Evolutionary conservation across 2,329 filamentous ascomycete species (phyloP).

Genomic region (Verticillium nubilum): DNA sequence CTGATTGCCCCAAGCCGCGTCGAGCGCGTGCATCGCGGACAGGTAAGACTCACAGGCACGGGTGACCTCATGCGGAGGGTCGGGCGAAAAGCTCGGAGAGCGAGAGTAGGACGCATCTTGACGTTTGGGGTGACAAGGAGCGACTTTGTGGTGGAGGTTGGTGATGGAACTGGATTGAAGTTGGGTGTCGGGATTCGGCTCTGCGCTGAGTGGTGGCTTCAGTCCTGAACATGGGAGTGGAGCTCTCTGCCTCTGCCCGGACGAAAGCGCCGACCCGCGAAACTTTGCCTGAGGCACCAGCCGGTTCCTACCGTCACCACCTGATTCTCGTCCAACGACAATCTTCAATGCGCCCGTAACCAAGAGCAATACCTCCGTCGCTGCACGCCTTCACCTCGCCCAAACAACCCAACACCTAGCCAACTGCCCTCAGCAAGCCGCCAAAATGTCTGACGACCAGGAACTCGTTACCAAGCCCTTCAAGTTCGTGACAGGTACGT

Average conservation of each 20-base stretch:
- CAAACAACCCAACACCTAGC: conserved; percentile 20
- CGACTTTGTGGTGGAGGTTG: not conserved
- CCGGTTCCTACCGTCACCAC: conserved; percentile 23
- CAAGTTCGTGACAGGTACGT: conserved; percentile 99
- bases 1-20: conserved; percentile 13
- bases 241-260: not conserved
- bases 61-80: conserved; percentile 63
- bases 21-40: conserved; percentile 1
- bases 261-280: not conserved
- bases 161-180: conserved; percentile 15
- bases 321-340: conserved; percentile 27
- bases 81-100: conserved; percentile 62
- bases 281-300: conserved; percentile 26
- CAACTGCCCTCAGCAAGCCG: conserved; percentile 26
- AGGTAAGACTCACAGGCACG: conserved; percentile 58
- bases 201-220: conserved; percentile 17
- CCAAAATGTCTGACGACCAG: conserved; percentile 82
- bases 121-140: not conserved
- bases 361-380: conserved; percentile 23
- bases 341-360: conserved; percentile 17
- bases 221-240: not conserved
- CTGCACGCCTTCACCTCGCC: conserved; percentile 28
- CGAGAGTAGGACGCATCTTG: conserved; percentile 60
- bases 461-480: conserved; percentile 95
- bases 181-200: conserved; percentile 9